Percentiles rank a stretch among this genome's conserved stretches.
Conservation (phyloP, 345 rosid genomes). For the Aethionema arabicum region DNA sequence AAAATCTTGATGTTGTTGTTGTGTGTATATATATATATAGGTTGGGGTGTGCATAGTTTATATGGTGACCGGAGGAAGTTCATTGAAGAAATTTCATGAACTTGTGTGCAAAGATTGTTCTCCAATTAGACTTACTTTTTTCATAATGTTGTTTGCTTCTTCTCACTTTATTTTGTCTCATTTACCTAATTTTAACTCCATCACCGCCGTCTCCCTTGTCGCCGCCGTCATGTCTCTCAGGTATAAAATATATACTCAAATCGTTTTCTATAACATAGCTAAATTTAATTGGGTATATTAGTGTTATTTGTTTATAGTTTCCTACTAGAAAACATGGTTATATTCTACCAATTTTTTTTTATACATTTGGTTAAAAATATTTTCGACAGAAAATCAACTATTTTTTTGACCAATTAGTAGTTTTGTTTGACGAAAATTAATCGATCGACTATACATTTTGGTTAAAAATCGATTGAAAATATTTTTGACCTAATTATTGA, state of each 20-base stretch:
- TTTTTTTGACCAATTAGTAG: too few relatives aligned
- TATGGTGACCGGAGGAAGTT: constrained; percentile 66
- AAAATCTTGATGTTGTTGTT: neutral
- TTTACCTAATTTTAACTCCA: constrained; percentile 62
- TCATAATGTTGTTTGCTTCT: constrained; percentile 58
- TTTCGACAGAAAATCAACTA: too few relatives aligned
- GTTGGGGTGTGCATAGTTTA: constrained; percentile 57
- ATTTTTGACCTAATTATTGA: too few relatives aligned
- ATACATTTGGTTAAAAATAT: neutral
- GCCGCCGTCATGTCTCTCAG: constrained; percentile 70
- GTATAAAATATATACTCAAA: constrained; percentile 20
- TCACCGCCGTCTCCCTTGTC: constrained; percentile 51
- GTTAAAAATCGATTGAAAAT: too few relatives aligned
- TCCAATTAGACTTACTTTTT: constrained; percentile 46
- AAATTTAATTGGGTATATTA: neutral
- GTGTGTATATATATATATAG: neutral
- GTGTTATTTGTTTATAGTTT: neutral
- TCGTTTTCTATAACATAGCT: neutral
- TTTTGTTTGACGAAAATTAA: too few relatives aligned
- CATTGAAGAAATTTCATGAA: constrained; percentile 58
- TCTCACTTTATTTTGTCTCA: constrained; percentile 62
- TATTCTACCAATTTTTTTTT: neutral
- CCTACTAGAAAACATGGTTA: neutral
- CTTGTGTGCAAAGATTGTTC: constrained; percentile 41
- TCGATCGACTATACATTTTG: neutral